phyloP scores from a whole-genome alignment of 2,329 filamentous ascomycete genomes.

The Botrytis galanthina region DNA sequence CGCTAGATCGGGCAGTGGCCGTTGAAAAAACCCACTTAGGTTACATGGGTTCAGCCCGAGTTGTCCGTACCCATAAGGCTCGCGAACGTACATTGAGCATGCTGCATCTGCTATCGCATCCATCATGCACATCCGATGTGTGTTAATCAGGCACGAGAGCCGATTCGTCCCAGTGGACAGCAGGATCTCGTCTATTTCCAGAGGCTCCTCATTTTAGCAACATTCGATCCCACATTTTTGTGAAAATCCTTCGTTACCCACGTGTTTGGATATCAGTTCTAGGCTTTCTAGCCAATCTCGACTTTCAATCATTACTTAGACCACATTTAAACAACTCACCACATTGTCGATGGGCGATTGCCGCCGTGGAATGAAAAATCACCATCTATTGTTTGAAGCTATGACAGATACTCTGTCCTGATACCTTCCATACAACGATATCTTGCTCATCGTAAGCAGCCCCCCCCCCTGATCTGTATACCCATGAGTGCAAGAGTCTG shows the following conservation, averaged over 20 bases:
- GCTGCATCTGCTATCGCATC: neutral
- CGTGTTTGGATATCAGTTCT: neutral
- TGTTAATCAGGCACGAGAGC: neutral
- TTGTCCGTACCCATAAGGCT: neutral
- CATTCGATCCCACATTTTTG: neutral
- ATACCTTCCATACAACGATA: neutral
- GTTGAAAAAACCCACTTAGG: neutral
- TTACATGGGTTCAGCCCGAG: neutral
- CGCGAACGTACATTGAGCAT: neutral
- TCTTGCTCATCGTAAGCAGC: neutral
- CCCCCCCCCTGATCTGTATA: neutral
- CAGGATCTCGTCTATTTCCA: neutral
- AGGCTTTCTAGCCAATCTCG: neutral
- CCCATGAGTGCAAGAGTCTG: too few relatives aligned
- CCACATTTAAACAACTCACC: neutral
- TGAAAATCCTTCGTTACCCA: neutral
- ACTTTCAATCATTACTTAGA: neutral
- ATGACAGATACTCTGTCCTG: neutral
- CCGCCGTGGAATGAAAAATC: neutral
- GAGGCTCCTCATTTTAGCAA: neutral
- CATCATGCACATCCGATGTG: neutral
- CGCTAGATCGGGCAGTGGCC: neutral
- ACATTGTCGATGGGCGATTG: neutral
- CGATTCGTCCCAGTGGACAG: neutral
- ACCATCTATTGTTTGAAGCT: neutral